Evolutionary conservation across 2,329 filamentous ascomycete species (phyloP).

Genomic region (Escovopsis sp.): DNA sequence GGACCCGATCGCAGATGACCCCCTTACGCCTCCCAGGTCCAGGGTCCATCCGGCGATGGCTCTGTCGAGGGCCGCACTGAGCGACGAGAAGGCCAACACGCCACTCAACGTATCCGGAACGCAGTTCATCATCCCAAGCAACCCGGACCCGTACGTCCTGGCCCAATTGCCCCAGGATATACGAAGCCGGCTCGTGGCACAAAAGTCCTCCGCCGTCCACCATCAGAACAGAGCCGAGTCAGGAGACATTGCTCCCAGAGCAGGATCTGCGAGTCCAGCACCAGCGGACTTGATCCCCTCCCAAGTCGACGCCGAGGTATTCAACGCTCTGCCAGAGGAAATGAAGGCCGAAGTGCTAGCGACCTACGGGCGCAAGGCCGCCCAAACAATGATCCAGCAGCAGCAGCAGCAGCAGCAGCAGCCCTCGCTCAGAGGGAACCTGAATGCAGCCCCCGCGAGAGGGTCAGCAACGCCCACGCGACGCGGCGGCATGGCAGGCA

Average conservation of each 20-base stretch:
- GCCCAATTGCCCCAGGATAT: constrained; percentile 78
- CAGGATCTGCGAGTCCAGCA: constrained; percentile 26
- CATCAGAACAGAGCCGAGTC: not conserved
- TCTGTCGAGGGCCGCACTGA: constrained; percentile 32
- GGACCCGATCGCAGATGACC: constrained; percentile 43
- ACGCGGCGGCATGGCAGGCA: constrained; percentile 30
- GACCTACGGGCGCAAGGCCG: constrained; percentile 40
- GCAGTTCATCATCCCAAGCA: constrained; percentile 79
- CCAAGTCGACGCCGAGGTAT: constrained; percentile 72
- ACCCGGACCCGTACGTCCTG: constrained; percentile 68
- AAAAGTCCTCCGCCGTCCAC: constrained; percentile 21
- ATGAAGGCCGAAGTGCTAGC: constrained; percentile 72
- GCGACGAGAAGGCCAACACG: constrained; percentile 42
- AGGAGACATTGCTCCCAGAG: constrained; percentile 16
- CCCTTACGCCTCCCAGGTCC: constrained; percentile 36
- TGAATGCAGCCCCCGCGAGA: no score
- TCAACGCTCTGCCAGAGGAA: constrained; percentile 71
- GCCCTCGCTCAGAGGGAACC: constrained; percentile 17
- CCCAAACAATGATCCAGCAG: constrained; percentile 26
- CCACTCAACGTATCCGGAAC: constrained; percentile 71
- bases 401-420: constrained; percentile 37
- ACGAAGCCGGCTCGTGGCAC: constrained; percentile 55
- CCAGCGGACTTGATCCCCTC: constrained; percentile 41
- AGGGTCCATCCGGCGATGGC: constrained; percentile 39
- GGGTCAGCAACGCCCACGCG: constrained; percentile 44